A percentile compares a stretch with the other conserved stretches of the same genome.
phyloP scores from a whole-genome alignment of 352 stramenopile genomes.

The Phytophthora rubi region DNA sequence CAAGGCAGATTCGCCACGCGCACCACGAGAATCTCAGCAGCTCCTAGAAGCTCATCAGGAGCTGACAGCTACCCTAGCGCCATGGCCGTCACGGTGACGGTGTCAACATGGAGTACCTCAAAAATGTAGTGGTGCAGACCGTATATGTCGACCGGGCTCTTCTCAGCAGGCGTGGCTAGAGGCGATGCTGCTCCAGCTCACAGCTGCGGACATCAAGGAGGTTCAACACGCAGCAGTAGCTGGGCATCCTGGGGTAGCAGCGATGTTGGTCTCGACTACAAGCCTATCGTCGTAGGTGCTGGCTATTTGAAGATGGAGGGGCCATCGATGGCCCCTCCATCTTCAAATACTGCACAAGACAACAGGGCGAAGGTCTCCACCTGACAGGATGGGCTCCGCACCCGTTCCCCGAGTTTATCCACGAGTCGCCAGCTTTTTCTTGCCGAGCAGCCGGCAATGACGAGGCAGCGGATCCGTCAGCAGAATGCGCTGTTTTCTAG shows the following conservation, averaged over 20 bases:
- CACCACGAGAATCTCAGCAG: constrained; percentile 42
- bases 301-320: too few species aligned
- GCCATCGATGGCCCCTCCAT: constrained; percentile 26
- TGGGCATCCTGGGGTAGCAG: constrained; percentile 73
- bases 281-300: constrained; percentile 68
- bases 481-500: constrained; percentile 76
- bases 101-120: too few species aligned
- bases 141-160: too few species aligned
- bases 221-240: too few species aligned
- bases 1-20: constrained; percentile 4
- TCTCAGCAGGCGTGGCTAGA: too few species aligned
- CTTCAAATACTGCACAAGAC: constrained; percentile 17
- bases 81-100: too few species aligned
- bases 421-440: too few species aligned
- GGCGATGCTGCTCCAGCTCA: too few species aligned
- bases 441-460: constrained; percentile 47
- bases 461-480: constrained; percentile 38
- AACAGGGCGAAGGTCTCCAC: constrained; percentile 25
- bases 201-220: too few species aligned
- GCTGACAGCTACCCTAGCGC: too few species aligned
- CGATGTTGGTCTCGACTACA: constrained; percentile 52
- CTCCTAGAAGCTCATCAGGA: too few species aligned
- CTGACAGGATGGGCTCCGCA: constrained; percentile 24
- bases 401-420: constrained; percentile 20
- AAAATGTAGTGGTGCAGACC: too few species aligned